These are phyloP conservation scores for Botrytis tulipae DNA, from an alignment of 2,329 filamentous ascomycete species.

Conservation along the genomic window DNA sequence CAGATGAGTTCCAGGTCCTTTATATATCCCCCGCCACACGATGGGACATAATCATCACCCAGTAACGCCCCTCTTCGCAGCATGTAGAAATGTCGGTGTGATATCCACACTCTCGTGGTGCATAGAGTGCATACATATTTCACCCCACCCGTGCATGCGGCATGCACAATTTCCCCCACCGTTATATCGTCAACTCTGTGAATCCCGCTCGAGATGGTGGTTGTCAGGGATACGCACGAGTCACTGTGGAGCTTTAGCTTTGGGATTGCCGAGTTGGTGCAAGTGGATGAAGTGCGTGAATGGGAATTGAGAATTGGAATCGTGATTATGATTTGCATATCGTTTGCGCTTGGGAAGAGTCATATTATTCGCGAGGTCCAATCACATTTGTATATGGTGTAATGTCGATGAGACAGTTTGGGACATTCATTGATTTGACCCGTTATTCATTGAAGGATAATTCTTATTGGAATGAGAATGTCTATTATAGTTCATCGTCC, in stretches of 20 bases:
- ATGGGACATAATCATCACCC: not conserved
- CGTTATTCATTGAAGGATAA: not conserved
- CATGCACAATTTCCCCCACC: conserved; percentile 7
- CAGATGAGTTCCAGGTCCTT: not conserved
- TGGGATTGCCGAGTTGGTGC: not conserved
- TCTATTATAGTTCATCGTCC: conserved; percentile 30
- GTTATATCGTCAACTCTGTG: not conserved
- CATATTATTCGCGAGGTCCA: not conserved
- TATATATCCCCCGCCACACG: not conserved
- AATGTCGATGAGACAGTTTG: not conserved
- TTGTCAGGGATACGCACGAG: conserved; percentile 20
- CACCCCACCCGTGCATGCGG: conserved; percentile 6
- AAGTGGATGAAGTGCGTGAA: not conserved
- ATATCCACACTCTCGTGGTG: conserved; percentile 10
- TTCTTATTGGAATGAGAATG: not conserved
- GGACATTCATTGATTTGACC: not conserved
- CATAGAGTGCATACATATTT: not conserved
- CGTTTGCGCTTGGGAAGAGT: not conserved
- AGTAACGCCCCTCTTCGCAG: conserved; percentile 6
- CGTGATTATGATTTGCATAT: conserved; percentile 11
- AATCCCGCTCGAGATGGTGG: conserved; percentile 5
- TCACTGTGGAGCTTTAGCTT: conserved; percentile 4
- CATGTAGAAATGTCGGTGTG: conserved; percentile 10
- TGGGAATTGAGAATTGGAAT: not conserved
- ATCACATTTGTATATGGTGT: not conserved